A percentile compares a stretch with the other conserved stretches of the same genome.
These are phyloP conservation scores for Pneumocystis sp. DNA, from an alignment of 1,139 yeast genomes.

Conservation along the genomic window DNA sequence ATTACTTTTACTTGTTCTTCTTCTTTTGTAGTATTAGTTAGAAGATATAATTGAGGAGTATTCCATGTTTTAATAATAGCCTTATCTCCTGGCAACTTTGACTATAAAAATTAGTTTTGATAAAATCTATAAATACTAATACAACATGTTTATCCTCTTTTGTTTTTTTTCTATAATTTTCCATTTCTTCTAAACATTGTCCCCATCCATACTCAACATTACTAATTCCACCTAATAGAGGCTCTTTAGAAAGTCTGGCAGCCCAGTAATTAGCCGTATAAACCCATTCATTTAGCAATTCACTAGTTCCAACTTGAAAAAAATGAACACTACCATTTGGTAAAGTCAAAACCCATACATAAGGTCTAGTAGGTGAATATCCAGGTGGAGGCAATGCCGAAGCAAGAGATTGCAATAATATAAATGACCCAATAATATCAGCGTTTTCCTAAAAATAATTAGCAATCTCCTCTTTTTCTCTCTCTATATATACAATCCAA, in stretches of 20 bases:
- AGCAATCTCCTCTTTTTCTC: too few species aligned
- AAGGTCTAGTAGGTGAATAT: constrained; percentile 17
- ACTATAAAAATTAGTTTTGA: background rate
- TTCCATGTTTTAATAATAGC: constrained; percentile 22
- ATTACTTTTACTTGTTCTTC: constrained; percentile 16
- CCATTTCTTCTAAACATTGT: constrained; percentile 4
- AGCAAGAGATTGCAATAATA: constrained; percentile 24
- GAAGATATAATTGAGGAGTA: constrained; percentile 21
- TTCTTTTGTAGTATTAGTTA: constrained; percentile 19
- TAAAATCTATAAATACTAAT: background rate
- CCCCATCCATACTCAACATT: constrained; percentile 79
- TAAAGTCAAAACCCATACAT: constrained; percentile 23
- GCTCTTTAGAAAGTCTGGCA: constrained; percentile 66
- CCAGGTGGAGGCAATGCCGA: constrained; percentile 8
- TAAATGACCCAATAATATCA: constrained; percentile 21
- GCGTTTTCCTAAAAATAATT: constrained; percentile 18
- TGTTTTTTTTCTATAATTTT: background rate
- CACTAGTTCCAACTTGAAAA: constrained; percentile 43
- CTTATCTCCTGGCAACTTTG: constrained; percentile 19
- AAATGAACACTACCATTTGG: constrained; percentile 24
- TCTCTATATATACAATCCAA: constrained; percentile 35
- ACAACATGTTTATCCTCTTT: background rate
- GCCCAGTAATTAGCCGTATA: constrained; percentile 86
- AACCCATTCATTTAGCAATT: constrained; percentile 56
- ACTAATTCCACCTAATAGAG: constrained; percentile 46